Base-by-base conservation (phyloP, 805 yeast species). In the Zygotorulaspora chibaensis region DNA sequence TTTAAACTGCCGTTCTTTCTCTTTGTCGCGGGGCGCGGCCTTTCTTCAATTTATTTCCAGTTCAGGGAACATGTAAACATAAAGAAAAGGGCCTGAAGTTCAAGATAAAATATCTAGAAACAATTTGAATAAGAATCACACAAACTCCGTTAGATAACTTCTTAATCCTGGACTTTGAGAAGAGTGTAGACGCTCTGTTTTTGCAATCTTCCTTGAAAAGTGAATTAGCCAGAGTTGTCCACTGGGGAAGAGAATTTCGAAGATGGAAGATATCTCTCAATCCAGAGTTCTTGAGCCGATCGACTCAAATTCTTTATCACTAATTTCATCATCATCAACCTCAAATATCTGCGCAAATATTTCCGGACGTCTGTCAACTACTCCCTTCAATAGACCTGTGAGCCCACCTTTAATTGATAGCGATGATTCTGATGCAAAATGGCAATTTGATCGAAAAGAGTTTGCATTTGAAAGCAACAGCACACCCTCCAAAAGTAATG, bases 381-480 rank as follows among this genome's bases (percentile, higher is more conserved):
- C 43, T 10, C 31, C 50, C 20, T 43, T 39, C 28, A 27, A 40
- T 12, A 52, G 42, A 30, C 48, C 52, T 8, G 44, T 42, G 2
- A 54, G 52, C 4, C 56, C 61, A 3, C 46, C 57, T 3, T 18
- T 54, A 11, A 12, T 31, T 13, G 47, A 42, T 6, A 45, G 35
- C 27, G 59, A 53, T 25, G 54, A 54, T 16, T 49, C 57, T 11
- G 51, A 57, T n/a, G 31, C 52, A 5, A 55, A 55, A 43, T 61
- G 65, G 65, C 59, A 58, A 47, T 47, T 53, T n/a, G 58, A 55
- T 9, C 43, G 50, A 18, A 55, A 51, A 26, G 66, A 62, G 39
- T 62, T 62, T 35, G 51, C 46, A 13, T 62, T 62, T 38, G 53
- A 61, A 13, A 57, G 65, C 38, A 62, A 61, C 41, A 59, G 64